Base-by-base conservation (phyloP, 306 rosid genomes). In the Alnus glutinosa region DNA sequence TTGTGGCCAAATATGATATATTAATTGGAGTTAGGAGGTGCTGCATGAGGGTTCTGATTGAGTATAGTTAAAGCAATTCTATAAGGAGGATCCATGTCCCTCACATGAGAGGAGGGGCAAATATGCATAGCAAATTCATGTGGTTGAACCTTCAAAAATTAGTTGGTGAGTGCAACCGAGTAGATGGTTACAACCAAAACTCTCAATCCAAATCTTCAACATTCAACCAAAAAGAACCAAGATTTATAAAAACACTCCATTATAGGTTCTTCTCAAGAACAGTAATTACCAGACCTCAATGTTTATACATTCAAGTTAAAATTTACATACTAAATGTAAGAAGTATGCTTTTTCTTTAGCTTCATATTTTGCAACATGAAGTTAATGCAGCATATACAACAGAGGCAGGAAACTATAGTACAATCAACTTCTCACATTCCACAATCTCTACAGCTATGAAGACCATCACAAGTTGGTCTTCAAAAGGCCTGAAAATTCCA, bases 301-400 rank as follows among this genome's bases (percentile, higher is more conserved):
- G 46, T 42, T 42, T 6, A 42, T 42, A 5, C 46, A 42, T 42
- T 42, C 46, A 42, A 42, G 46, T 42, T 42, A 42, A 4, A 42
- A 4, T 42, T 42, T 42, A 42, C 46, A 42, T 42, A 6, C 46
- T 52, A 4, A n/a, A 52, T 1, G 68, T 12, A 62, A 30, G 44
- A 13, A 32, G 9, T 62, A 13, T 4, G 68, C 15, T 62, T 62
- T 62, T 62, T 37, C 18, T 10, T 13, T 34, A 62, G 44, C 16
- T 62, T 62, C 46, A 62, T 44, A 62, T 62, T 62, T 32, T 62
- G 42, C 44, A 62, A 62, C 68, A 30, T 62, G 36, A 62, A 62
- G 68, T 13, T 62, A 6, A 62, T 32, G 68, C 44, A 28, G 32
- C 68, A 32, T 34, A 13, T 13, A 32, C 37, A 34, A 62, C 37